phyloP scores from a whole-genome alignment of 495 filamentous ascomycete genomes.

The Rostrohypoxylon terebratum region DNA sequence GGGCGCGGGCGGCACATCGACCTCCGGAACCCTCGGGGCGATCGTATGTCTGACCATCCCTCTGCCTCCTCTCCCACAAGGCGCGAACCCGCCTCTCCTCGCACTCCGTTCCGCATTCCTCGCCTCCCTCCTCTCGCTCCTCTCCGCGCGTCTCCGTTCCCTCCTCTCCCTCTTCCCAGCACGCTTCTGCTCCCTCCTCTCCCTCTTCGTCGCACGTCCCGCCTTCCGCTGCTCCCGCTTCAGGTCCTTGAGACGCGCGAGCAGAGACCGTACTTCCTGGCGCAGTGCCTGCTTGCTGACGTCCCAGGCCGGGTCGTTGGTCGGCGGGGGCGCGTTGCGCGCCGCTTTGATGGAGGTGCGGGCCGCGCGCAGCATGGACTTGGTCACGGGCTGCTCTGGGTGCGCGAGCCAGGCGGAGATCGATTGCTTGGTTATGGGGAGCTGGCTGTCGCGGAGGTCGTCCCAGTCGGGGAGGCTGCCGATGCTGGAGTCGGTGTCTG shows the following conservation, averaged over 20 bases:
- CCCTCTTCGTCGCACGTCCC: conserved; percentile 17
- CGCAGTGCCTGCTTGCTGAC: conserved; percentile 50
- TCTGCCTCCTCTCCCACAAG: neutral
- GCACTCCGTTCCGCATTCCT: conserved; percentile 42
- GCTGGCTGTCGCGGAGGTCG: conserved; percentile 56
- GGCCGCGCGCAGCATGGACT: conserved; percentile 50
- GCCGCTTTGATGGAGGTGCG: conserved; percentile 56
- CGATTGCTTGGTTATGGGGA: conserved; percentile 52
- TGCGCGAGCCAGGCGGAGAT: conserved; percentile 56
- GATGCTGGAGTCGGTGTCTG: conserved; percentile 53
- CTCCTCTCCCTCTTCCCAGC: conserved; percentile 45
- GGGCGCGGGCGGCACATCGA: neutral
- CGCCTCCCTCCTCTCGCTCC: conserved; percentile 43
- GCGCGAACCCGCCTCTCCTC: conserved; percentile 30
- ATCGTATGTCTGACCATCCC: neutral
- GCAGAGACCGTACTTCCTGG: conserved; percentile 54
- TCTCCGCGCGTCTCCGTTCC: conserved; percentile 48
- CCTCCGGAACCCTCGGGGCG: neutral
- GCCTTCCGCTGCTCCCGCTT: conserved; percentile 55
- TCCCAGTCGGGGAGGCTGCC: conserved; percentile 62
- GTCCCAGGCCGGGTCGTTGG: conserved; percentile 18
- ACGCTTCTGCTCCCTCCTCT: conserved; percentile 40
- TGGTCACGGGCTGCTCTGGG: conserved; percentile 60
- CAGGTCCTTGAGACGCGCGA: conserved; percentile 55
- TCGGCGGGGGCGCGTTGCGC: conserved; percentile 38